These are phyloP conservation scores for Podaxis sp. DNA, from an alignment of 768 basidiomycete species.

Conservation along the genomic window DNA sequence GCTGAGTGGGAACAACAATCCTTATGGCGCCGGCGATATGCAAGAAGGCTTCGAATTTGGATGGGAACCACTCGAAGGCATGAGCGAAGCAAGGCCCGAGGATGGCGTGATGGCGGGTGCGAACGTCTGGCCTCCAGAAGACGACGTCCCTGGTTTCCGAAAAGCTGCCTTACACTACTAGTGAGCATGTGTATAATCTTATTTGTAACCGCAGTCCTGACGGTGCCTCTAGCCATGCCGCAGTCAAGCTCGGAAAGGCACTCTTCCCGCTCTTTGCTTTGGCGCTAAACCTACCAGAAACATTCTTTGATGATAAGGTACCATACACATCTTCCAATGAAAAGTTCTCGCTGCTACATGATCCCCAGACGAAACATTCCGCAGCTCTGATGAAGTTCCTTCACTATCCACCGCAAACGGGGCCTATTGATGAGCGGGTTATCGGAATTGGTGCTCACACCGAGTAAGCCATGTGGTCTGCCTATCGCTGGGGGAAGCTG, in stretches of 20 bases:
- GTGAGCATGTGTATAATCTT: slow-evolving; percentile 36
- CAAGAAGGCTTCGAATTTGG: slow-evolving; percentile 92
- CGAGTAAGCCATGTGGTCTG: slow-evolving; percentile 44
- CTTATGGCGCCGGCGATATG: slow-evolving; percentile 77
- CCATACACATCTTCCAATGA: not conserved
- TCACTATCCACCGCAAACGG: slow-evolving; percentile 76
- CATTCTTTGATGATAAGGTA: slow-evolving; percentile 84
- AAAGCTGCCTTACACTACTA: slow-evolving; percentile 63
- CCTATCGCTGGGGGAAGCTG: not conserved
- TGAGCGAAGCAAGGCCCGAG: slow-evolving; percentile 23
- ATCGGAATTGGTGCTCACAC: slow-evolving; percentile 87
- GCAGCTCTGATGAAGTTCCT: slow-evolving; percentile 82
- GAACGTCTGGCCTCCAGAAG: slow-evolving; percentile 76
- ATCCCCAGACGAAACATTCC: slow-evolving; percentile 62
- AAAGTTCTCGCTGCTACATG: not conserved
- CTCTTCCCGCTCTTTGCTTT: slow-evolving; percentile 87
- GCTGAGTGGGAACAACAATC: slow-evolving; percentile 73
- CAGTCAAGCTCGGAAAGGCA: slow-evolving; percentile 46
- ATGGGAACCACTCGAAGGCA: slow-evolving; percentile 50
- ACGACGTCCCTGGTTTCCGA: slow-evolving; percentile 53
- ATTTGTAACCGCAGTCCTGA: not conserved
- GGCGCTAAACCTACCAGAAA: slow-evolving; percentile 69
- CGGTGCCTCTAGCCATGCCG: slow-evolving; percentile 32
- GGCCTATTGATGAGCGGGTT: slow-evolving; percentile 57
- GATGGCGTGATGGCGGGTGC: slow-evolving; percentile 62